Evolutionary conservation across 2,329 filamentous ascomycete genomes (phyloP).

Genomic region (Fusarium drepaniforme): DNA sequence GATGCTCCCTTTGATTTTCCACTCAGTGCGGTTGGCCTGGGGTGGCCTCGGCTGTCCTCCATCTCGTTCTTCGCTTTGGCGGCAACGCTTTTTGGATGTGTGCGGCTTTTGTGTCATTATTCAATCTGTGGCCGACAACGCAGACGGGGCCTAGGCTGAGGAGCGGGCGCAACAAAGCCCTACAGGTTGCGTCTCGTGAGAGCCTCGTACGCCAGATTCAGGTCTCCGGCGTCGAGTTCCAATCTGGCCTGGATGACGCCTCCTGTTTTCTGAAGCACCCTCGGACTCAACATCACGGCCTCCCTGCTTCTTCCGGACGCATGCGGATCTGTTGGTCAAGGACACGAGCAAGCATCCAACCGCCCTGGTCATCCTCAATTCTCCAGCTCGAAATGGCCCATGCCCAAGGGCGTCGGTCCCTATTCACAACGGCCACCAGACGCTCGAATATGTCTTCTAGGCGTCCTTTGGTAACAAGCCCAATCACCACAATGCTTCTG

Average conservation of each 20-base stretch:
- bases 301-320: neutral
- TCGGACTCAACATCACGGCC: neutral
- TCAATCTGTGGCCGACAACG: conserved; percentile 25
- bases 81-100: conserved; percentile 2
- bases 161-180: neutral
- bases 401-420: conserved; percentile 11
- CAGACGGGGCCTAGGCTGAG: neutral
- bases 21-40: neutral
- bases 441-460: conserved; percentile 7
- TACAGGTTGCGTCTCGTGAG: conserved; percentile 4
- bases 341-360: neutral
- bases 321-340: neutral
- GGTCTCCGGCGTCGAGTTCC: neutral
- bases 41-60: neutral
- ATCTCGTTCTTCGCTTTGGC: conserved; percentile 3
- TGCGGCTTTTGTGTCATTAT: conserved; percentile 6
- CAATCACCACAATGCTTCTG: conserved; percentile 29
- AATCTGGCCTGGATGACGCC: neutral
- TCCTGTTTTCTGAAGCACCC: neutral
- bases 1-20: conserved; percentile 2
- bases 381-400: conserved; percentile 2
- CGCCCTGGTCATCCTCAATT: conserved; percentile 15
- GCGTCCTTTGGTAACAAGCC: conserved; percentile 19
- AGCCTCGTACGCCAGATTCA: conserved; percentile 7
- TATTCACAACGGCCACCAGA: conserved; percentile 28